Base-by-base conservation (phyloP, 192 early-diverging fungal genomes). In the Spizellomyces punctatus region DNA sequence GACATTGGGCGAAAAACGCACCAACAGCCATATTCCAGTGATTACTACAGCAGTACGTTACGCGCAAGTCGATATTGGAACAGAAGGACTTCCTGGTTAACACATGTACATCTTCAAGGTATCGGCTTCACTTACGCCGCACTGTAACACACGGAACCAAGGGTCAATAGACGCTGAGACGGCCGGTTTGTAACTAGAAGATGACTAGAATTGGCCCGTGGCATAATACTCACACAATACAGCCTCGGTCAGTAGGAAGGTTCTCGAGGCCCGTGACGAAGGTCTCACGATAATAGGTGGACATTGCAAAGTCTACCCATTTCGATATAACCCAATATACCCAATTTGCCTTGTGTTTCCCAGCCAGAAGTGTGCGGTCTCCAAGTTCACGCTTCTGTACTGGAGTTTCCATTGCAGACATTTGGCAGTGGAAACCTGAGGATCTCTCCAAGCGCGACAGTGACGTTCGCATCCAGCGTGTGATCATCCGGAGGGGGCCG, bases 11-110 rank as follows among this genome's bases (percentile, higher is more conserved):
- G 27, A 36, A 36, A 36, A 36, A 36, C 27, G 8, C 49, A 71
- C 69, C 71, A 16, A 72, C 43, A 14, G 72, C 72, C 72, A 74
- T 74, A 43, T 74, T 74, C 72, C 72, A 74, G 46, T 74, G 72
- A 45, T 74, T 74, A 46, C 70, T 72, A 17, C 8, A 44, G 62
- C 27, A 41, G 62, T 63, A 44, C 0, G 21, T 61, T 22, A n/a
- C 59, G 4, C 36, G 27, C 16, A 46, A 64, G 9, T 22, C 21
- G 3, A 16, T 2, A 64, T 16, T 10, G 10, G 46, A 5, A 42
- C 9, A 47, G 14, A n/a, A 17, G 17, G 59, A 14, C 27, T 36
- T 36, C 27, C 27, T 36, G 27, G 27, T 36, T 36, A 36, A 36
- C 27, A 36, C 27, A 36, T 36, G 27, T 0, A 36, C 27, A 36